Evolutionary conservation across 148 eudicot genomes (phyloP).

Genomic region (Cornus controversa): DNA sequence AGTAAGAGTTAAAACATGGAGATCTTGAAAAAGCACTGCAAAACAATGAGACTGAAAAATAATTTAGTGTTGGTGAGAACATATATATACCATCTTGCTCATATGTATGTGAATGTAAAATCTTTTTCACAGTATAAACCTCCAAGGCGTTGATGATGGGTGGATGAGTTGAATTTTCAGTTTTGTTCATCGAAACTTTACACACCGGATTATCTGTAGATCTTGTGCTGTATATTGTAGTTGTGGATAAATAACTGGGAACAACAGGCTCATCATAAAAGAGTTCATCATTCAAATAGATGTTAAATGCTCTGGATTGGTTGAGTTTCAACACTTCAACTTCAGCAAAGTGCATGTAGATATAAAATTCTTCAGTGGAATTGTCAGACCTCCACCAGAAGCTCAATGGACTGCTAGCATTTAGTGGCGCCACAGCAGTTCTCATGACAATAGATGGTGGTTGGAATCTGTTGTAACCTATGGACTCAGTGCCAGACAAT

Average conservation of each 20-base stretch:
- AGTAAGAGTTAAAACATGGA: not conserved
- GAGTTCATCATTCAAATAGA: conserved; percentile 19
- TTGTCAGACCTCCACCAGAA: not conserved
- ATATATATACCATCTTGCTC: conserved; percentile 15
- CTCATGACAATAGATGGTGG: conserved; percentile 30
- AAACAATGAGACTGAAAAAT: no score
- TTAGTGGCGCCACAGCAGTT: conserved; percentile 21
- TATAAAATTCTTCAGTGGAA: conserved; percentile 6
- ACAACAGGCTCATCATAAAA: conserved; percentile 8
- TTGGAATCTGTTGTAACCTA: not conserved
- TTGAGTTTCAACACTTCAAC: conserved; percentile 13
- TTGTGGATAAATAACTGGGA: conserved; percentile 15
- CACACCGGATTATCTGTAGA: not conserved
- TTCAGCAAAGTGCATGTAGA: conserved; percentile 43
- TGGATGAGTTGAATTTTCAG: conserved; percentile 22
- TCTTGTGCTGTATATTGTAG: not conserved
- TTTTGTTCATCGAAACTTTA: conserved; percentile 9
- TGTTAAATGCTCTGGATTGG: conserved; percentile 31
- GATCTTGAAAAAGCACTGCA: no score
- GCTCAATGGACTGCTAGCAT: not conserved
- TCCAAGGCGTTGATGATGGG: conserved; percentile 31
- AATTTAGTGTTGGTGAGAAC: not conserved
- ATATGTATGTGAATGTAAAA: conserved; percentile 17
- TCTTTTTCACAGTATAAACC: conserved; percentile 6
- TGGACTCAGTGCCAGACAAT: not conserved